These are phyloP conservation scores for Curvularia sp. DNA, from an alignment of 2,329 filamentous ascomycete species.

Conservation along the genomic window DNA sequence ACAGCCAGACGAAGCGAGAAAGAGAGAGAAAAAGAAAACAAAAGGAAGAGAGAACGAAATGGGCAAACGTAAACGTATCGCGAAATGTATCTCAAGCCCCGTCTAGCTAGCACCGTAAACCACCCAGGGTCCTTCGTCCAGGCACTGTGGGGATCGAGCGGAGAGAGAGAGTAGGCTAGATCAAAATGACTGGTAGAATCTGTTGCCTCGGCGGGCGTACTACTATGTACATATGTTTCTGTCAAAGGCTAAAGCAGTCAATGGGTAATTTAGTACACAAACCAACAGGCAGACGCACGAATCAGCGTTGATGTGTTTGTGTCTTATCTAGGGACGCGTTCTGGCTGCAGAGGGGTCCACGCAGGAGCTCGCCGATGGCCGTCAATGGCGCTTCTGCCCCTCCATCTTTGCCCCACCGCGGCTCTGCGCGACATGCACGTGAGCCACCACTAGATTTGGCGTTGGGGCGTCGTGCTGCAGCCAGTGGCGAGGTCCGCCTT, in stretches of 20 bases:
- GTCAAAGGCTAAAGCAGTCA: conserved; percentile 6
- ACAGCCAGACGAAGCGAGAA: background rate
- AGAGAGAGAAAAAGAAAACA: background rate
- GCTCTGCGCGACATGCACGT: conserved; percentile 9
- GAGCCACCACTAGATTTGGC: conserved; percentile 6
- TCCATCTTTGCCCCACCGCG: conserved; percentile 14
- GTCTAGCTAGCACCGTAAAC: background rate
- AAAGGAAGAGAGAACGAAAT: background rate
- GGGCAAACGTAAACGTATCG: background rate
- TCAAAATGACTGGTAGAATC: background rate
- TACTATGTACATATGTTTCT: background rate
- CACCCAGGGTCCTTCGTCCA: conserved; percentile 3
- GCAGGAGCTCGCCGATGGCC: conserved; percentile 41
- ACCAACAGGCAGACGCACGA: conserved; percentile 16
- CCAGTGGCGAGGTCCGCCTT: conserved; percentile 12
- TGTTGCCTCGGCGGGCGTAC: background rate
- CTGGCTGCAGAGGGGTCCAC: conserved; percentile 20
- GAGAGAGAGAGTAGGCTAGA: conserved; percentile 6
- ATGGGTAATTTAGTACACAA: conserved; percentile 1
- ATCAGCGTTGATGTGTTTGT: conserved; percentile 22
- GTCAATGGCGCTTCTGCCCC: conserved; percentile 22
- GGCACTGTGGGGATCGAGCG: background rate
- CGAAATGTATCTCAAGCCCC: background rate
- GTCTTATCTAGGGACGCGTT: conserved; percentile 25
- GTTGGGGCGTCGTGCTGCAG: background rate